Percentiles rank a stretch among this genome's conserved stretches.
Evolutionary conservation across 768 basidiomycete species (phyloP).

Genomic region (Crepidotus variabilis): DNA sequence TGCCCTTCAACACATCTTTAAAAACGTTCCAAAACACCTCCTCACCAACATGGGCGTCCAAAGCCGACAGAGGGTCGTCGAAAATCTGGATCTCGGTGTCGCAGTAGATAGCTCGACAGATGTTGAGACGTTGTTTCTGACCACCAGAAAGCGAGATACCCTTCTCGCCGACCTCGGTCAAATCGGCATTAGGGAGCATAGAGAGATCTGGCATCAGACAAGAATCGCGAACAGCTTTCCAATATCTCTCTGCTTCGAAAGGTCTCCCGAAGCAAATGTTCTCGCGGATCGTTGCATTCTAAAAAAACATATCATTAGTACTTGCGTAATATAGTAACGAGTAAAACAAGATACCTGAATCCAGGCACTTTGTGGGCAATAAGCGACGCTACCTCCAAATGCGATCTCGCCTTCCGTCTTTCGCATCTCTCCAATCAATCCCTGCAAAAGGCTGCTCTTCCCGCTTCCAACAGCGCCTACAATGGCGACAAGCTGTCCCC

Average conservation of each 20-base stretch:
- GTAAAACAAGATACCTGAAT: constrained; percentile 29
- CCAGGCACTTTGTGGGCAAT: constrained; percentile 75
- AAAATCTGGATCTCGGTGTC: constrained; percentile 58
- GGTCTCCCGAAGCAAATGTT: constrained; percentile 67
- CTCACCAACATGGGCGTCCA: constrained; percentile 91
- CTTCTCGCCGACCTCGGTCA: constrained; percentile 74
- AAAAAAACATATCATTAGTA: background rate
- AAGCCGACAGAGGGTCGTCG: constrained; percentile 71
- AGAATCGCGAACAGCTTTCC: constrained; percentile 55
- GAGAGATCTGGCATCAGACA: constrained; percentile 63
- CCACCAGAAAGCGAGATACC: constrained; percentile 67
- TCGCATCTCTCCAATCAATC: constrained; percentile 71
- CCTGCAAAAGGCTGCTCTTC: constrained; percentile 59
- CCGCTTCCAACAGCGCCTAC: constrained; percentile 71
- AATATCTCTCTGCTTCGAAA: constrained; percentile 63
- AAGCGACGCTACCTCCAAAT: constrained; percentile 64
- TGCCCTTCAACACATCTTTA: constrained; percentile 52
- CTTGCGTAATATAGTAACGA: background rate
- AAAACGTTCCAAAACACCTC: constrained; percentile 84
- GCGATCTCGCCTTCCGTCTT: constrained; percentile 44
- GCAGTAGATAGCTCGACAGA: constrained; percentile 66
- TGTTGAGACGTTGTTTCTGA: constrained; percentile 65
- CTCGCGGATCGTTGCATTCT: constrained; percentile 34
- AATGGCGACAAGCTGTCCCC: constrained; percentile 58
- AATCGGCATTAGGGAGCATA: constrained; percentile 63